Evolutionary conservation across 192 early-diverging fungal genomes (phyloP).

Genomic region (Backusella westeae): DNA sequence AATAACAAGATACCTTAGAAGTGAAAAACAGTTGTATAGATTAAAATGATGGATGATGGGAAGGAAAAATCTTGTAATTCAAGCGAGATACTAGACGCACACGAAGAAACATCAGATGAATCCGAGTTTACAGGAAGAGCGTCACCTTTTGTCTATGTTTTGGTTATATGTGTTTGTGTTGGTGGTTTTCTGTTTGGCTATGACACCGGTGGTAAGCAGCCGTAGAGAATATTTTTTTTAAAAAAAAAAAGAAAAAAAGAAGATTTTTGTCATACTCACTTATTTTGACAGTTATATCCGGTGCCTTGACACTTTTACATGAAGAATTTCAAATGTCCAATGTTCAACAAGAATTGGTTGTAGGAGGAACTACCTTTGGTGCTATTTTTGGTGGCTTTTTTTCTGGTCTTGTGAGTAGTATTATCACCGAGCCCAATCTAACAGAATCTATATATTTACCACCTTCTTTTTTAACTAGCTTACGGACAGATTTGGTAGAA

Average conservation of each 20-base stretch:
- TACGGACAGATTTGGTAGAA: constrained; percentile 30
- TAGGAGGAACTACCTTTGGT: constrained; percentile 55
- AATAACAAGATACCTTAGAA: background rate
- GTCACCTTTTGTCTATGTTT: constrained; percentile 14
- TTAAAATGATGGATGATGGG: background rate
- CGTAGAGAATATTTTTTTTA: no score
- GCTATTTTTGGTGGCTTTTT: constrained; percentile 52
- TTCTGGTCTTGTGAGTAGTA: constrained; percentile 31
- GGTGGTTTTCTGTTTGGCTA: constrained; percentile 26
- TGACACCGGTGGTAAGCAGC: constrained; percentile 18
- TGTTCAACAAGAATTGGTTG: constrained; percentile 50
- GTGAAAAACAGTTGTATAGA: background rate
- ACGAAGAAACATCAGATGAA: constrained; percentile 10
- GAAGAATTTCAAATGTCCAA: constrained; percentile 47
- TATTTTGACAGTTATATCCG: constrained; percentile 43
- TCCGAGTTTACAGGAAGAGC: background rate
- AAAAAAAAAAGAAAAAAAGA: background rate
- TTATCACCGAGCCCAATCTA: background rate
- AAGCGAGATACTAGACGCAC: background rate
- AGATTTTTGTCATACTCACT: background rate
- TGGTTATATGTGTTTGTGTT: constrained; percentile 24
- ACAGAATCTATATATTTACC: background rate
- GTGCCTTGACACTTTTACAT: constrained; percentile 49
- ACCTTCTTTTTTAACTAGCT: constrained; percentile 12
- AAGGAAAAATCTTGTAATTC: background rate